Base-by-base conservation (phyloP, 495 filamentous ascomycete species). In the Penicillium cosmopolitanum region DNA sequence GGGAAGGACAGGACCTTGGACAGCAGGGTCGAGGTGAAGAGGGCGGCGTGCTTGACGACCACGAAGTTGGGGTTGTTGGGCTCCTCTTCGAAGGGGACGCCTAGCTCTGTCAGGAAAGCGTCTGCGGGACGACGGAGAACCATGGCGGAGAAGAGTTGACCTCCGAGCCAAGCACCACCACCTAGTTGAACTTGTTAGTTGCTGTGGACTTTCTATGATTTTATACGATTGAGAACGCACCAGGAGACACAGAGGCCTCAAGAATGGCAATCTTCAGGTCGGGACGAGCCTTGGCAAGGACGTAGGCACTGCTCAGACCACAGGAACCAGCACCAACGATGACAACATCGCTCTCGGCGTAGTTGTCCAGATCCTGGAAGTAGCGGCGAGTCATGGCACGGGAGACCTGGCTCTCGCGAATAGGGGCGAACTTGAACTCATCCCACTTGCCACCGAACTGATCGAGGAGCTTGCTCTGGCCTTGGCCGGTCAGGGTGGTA, bases 361-460 rank as follows among this genome's bases (percentile, higher is more conserved):
- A 94, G 68, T 79, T 84, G 83, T 96, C 89, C 56, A 96, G 82
- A 76, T 96, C 92, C 61, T 85, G 78, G 72, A 95, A 96, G 85
- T 96, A 96, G 71, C 91, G 90, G 42, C 89, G 85, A 60, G 89
- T 92, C 92, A 96, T 96, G 73, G 92, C 91, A 55, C 92, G 90
- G 28, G 89, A 91, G 73, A 96, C 92, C 73, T 92, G 89, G 63
- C 85, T 89, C 84, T 96, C 92, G 68, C 92, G 87, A 77, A 96
- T 96, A 42, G 89, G 88, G 58, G 85, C 81, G 73, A 96, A 96
- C 62, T 82, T 82, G 80, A 96, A 96, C 70, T 80, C 75, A 62
- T 86, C 84, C 90, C 90, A 94, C 64, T 89, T 85, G 68, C 80
- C 79, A 21, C 81, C 77, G 68, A 90, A 82, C 54, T 86, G 84